A percentile compares a stretch with the other conserved stretches of the same genome.
Conservation (phyloP, 257 asterid species). For the Solanum dulcamara region DNA sequence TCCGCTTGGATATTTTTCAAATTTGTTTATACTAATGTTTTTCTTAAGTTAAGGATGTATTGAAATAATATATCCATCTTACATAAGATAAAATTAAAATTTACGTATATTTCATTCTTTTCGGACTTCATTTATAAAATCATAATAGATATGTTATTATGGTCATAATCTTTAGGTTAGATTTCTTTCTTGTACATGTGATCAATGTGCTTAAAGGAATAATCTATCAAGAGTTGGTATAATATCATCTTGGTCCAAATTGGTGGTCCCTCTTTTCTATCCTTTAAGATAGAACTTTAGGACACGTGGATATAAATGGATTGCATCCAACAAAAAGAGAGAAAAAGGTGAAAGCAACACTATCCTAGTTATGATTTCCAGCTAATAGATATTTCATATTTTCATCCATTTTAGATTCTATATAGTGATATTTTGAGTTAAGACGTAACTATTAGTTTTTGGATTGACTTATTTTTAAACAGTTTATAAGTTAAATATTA, state of each 20-base stretch:
- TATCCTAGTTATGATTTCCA: not conserved
- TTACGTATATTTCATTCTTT: not conserved
- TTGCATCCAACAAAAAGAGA: not conserved
- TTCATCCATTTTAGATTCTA: not conserved
- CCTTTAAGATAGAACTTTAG: not conserved
- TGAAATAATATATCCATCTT: not conserved
- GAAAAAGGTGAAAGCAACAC: not conserved
- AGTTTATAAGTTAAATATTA: too few relatives aligned
- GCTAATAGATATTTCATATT: not conserved
- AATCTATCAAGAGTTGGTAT: not conserved
- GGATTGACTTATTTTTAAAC: too few relatives aligned
- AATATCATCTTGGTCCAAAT: not conserved
- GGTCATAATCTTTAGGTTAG: not conserved
- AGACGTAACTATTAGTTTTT: too few relatives aligned
- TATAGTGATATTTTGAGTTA: not conserved
- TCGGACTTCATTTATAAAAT: not conserved
- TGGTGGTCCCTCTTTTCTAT: not conserved
- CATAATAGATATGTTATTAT: not conserved
- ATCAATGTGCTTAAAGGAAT: not conserved
- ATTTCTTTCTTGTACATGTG: not conserved
- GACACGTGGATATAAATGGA: not conserved
- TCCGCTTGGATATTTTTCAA: not conserved
- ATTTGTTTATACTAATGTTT: not conserved
- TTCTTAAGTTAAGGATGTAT: rapidly evolving
- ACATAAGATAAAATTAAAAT: not conserved